These are phyloP conservation scores for Domatiomyces catenatus DNA, from an alignment of 2,329 filamentous ascomycete species.

Conservation along the genomic window DNA sequence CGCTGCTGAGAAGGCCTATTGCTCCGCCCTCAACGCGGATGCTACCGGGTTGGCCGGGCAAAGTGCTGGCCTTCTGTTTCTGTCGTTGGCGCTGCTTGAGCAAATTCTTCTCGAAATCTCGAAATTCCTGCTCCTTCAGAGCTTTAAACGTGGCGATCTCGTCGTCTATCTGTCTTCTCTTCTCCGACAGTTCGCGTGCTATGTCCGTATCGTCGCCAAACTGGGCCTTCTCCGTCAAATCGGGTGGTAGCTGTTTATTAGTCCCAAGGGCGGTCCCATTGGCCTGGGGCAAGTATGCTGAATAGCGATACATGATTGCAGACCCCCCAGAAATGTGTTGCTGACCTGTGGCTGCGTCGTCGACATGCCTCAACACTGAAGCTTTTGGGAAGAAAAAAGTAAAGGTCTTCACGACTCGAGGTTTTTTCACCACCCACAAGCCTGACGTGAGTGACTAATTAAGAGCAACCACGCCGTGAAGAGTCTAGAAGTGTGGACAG, in stretches of 20 bases:
- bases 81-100: constrained; percentile 6
- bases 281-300: constrained; percentile 7
- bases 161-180: constrained; percentile 17
- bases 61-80: background rate
- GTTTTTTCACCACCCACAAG: background rate
- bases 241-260: constrained; percentile 5
- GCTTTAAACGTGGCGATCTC: constrained; percentile 16
- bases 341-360: background rate
- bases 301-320: constrained; percentile 11
- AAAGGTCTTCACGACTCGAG: background rate
- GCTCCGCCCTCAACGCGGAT: background rate
- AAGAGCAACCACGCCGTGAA: background rate
- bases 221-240: background rate
- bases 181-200: constrained; percentile 13
- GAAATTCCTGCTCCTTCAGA: constrained; percentile 17
- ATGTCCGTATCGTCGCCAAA: constrained; percentile 11
- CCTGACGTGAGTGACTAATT: background rate
- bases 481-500: background rate
- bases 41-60: background rate
- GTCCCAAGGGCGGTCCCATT: constrained; percentile 4
- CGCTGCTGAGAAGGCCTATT: background rate
- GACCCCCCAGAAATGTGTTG: background rate
- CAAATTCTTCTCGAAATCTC: constrained; percentile 16
- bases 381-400: background rate
- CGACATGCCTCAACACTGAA: background rate